A percentile compares a stretch with the other conserved stretches of the same genome.
phyloP scores from a whole-genome alignment of 768 basidiomycete species.

The Calocybe indica region DNA sequence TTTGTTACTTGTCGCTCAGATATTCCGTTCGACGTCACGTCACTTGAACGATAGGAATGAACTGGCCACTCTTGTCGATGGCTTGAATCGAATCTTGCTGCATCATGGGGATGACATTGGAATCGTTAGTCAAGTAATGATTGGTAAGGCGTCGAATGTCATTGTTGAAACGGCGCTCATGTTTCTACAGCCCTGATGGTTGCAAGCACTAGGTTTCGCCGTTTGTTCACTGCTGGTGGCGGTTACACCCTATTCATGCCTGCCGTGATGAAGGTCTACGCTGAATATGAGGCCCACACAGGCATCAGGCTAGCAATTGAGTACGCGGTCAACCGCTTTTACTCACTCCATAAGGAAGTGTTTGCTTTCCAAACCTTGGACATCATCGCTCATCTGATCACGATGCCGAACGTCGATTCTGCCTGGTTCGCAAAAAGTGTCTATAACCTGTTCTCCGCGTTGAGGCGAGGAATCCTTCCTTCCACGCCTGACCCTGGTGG shows the following conservation, averaged over 20 bases:
- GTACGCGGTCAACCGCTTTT: conserved; percentile 67
- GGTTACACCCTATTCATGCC: conserved; percentile 77
- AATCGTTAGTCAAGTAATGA: conserved; percentile 69
- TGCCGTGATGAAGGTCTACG: conserved; percentile 62
- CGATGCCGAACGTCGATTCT: conserved; percentile 40
- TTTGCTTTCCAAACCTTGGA: conserved; percentile 75
- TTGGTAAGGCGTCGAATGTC: conserved; percentile 40
- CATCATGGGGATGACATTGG: conserved; percentile 68
- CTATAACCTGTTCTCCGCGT: conserved; percentile 52
- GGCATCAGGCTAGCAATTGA: conserved; percentile 66
- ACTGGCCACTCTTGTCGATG: conserved; percentile 60
- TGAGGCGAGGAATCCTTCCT: conserved; percentile 36
- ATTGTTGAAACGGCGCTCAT: conserved; percentile 3
- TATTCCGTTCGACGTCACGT: conserved; percentile 67
- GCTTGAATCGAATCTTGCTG: conserved; percentile 63
- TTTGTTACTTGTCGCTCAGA: conserved; percentile 59
- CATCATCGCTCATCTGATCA: conserved; percentile 48
- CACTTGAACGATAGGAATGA: conserved; percentile 68
- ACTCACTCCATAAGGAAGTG: conserved; percentile 63
- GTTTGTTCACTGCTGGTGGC: conserved; percentile 67
- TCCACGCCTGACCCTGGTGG: conserved; percentile 54
- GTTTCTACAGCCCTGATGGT: conserved; percentile 54
- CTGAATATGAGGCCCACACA: conserved; percentile 48
- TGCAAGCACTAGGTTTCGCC: conserved; percentile 69
- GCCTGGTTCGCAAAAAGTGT: conserved; percentile 50